Evolutionary conservation across 2,329 filamentous ascomycete genomes (phyloP), one percentile per base, ranked within the genome.

Genomic region (Stagonosporopsis vannaccii): DNA sequence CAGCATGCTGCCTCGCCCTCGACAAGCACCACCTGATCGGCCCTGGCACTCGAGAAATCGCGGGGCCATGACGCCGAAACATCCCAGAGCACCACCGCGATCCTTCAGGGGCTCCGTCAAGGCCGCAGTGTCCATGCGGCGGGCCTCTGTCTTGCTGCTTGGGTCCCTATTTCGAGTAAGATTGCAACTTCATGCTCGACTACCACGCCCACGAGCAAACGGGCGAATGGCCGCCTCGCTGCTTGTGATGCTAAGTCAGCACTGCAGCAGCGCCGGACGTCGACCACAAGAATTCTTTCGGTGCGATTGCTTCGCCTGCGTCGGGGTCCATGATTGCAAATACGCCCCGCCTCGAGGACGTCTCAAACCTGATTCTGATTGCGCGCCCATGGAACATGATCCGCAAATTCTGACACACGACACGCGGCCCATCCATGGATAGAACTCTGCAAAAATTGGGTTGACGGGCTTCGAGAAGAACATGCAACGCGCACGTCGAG

Each of bases 391-490:
- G 59, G 53, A 48, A 42, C 47, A 51, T 49, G 42, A 23, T 52
- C 47, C 36, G 46, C 55, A 54, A 48, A 41, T 32, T 56, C 58
- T 67, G 68, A 71, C 67, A 72, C 67, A 54, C 58, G 62, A 65
- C 61, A 66, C 68, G 68, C 65, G 65, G 54, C 58, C 59, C 33
- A 44, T 55, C 49, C 51, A 47, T 42, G 39, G 32, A 57, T 51
- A 23, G n/a, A 39, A 25, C 41, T 28, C 12, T 25, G 43, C 48
- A 36, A 37, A 37, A 42, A 23, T 39, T 17, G 52, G 56, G 51
- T 59, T 64, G 63, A 60, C 61, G 57, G 59, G 48, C 58, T 72
- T 70, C 67, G 63, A 70, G 67, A 72, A 72, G 32, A 25, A 45
- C 22, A 25, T 62, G 65, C 59, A 56, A 62, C 61, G 58, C 60